Evolutionary conservation across 805 yeast species (phyloP), one percentile per base, ranked within the genome.

Genomic region (Candida rishiriensis): DNA sequence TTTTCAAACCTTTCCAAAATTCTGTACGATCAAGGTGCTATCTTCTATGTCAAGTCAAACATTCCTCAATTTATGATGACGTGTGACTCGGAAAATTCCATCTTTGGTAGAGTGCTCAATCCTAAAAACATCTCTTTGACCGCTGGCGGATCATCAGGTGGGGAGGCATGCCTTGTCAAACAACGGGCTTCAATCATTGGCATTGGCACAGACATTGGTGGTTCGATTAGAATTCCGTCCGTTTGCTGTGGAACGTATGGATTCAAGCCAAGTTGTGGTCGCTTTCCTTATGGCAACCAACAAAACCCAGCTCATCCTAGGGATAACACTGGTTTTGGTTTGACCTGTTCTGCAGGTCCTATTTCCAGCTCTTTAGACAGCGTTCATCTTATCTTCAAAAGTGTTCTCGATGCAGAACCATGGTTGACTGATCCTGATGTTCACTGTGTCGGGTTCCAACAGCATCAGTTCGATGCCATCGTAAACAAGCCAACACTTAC

Each of bases 91-190:
- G 58, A 64, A 48, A 75, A 76, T 53, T 70, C 71, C 55, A 63
- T 79, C 48, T 69, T 65, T 36, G 83, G 83, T 2, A 61, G 70
- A 39, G 69, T 81, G 3, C 57, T 66, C 48, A 79, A 79, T 54
- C 71, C 82, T 0, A 60, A 64, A 59, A 78, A 80, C 50, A 61
- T 75, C 38, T 60, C 67, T 16, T 66, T 79, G 47, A 70, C 80
- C 15, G 70, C 79, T 3, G 84, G 85, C 43, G 85, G 85, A 9
- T 74, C 81, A 1, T 74, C 81, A 9, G 79, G 82, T n/a, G 85
- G 85, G 36, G 85, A 79, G 57, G 81, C 83, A 43, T 76, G 83
- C 0, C 54, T 78, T 40, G 68, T 78, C 34, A 79, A 73, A 1
- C 67, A 73, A 56, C 73, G 71, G 40, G 85, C 80, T 3, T 72